Percentiles rank a stretch among this genome's conserved stretches.
Conservation (phyloP, 345 rosid species). For the Heritiera littoralis region DNA sequence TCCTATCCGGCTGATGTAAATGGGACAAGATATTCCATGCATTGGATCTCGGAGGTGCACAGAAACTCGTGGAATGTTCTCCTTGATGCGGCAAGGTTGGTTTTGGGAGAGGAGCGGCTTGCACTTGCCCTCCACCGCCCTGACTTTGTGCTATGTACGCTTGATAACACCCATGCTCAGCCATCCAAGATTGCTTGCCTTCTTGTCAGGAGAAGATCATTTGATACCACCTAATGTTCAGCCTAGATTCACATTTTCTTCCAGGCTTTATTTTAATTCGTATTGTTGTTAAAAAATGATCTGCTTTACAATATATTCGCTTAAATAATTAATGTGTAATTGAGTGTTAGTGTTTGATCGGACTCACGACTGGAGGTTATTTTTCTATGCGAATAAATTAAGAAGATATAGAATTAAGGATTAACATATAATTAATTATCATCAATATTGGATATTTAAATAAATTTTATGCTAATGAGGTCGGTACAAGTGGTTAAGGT, state of each 20-base stretch:
- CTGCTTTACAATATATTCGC: too few species aligned
- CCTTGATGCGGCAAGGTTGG: slow-evolving; percentile 56
- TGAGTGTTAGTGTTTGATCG: too few species aligned
- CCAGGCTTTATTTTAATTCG: background rate
- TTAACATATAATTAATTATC: too few species aligned
- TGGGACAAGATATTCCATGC: slow-evolving; percentile 61
- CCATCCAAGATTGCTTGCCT: slow-evolving; percentile 60
- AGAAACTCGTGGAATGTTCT: slow-evolving; percentile 72
- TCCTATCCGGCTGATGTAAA: slow-evolving; percentile 59
- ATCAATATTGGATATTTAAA: too few species aligned
- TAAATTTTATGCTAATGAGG: too few species aligned
- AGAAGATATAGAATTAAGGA: too few species aligned
- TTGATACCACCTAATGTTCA: slow-evolving; percentile 43
- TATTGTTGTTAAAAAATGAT: background rate
- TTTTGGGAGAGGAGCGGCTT: slow-evolving; percentile 47
- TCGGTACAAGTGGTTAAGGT: too few species aligned
- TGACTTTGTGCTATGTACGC: slow-evolving; percentile 61
- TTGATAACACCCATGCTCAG: slow-evolving; percentile 45
- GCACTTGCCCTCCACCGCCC: slow-evolving; percentile 64
- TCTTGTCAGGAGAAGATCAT: slow-evolving; percentile 65
- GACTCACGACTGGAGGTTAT: too few species aligned
- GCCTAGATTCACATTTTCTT: background rate
- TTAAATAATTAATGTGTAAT: too few species aligned
- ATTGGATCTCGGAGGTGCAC: slow-evolving; percentile 74
- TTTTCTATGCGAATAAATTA: too few species aligned